These are phyloP conservation scores for Populus davidiana DNA, from an alignment of 345 rosid species.

Conservation along the genomic window DNA sequence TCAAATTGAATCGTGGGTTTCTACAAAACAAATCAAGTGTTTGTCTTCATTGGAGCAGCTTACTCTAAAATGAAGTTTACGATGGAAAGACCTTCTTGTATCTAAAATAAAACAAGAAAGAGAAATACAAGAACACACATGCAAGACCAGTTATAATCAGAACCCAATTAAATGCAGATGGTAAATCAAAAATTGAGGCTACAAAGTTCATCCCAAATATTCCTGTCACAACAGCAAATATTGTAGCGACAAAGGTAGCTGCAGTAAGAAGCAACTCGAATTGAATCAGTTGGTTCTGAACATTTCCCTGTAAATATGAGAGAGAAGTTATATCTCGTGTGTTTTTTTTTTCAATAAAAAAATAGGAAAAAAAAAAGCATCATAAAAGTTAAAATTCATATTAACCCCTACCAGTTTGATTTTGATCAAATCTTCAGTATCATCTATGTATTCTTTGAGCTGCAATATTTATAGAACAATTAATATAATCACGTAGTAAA, in stretches of 20 bases:
- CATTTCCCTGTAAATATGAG: conserved; percentile 60
- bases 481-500: neutral
- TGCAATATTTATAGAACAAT: conserved; percentile 36
- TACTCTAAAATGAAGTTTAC: conserved; percentile 22
- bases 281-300: conserved; percentile 91
- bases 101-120: conserved; percentile 71
- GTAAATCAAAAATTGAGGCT: conserved; percentile 61
- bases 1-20: conserved; percentile 6
- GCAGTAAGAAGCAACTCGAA: conserved; percentile 93
- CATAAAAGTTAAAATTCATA: neutral
- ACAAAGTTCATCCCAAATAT: conserved; percentile 86
- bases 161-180: conserved; percentile 70
- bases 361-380: too few species aligned
- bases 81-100: conserved; percentile 79
- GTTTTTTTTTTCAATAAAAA: neutral
- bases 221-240: conserved; percentile 80
- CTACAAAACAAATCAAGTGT: neutral
- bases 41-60: conserved; percentile 2
- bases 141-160: conserved; percentile 56
- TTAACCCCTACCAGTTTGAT: conserved; percentile 66
- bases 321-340: neutral
- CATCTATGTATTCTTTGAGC: conserved; percentile 96
- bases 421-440: conserved; percentile 94
- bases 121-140: conserved; percentile 50
- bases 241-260: conserved; percentile 81